Evolutionary conservation across 495 filamentous ascomycete genomes (phyloP).

Genomic region (Penicillium turbatum): DNA sequence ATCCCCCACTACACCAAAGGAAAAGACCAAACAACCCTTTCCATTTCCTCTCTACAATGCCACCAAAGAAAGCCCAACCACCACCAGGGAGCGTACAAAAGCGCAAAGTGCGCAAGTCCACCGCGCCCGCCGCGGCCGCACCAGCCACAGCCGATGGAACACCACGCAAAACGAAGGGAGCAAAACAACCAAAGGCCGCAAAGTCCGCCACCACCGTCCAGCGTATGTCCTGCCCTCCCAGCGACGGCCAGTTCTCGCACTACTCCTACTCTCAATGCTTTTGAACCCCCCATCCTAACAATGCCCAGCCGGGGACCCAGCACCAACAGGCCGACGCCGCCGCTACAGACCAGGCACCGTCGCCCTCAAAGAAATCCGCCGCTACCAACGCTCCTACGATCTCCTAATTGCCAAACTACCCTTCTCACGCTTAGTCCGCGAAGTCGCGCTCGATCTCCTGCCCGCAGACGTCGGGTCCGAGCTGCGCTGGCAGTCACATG

Average conservation of each 20-base stretch:
- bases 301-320: constrained; percentile 63
- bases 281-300: neutral
- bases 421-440: constrained; percentile 83
- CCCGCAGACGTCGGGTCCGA: constrained; percentile 49
- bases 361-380: constrained; percentile 80
- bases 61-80: constrained; percentile 13
- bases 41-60: constrained; percentile 10
- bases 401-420: constrained; percentile 77
- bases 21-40: neutral
- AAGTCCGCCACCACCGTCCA: constrained; percentile 34
- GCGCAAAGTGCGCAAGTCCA: constrained; percentile 5
- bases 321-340: constrained; percentile 56
- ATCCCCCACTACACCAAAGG: neutral
- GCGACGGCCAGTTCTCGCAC: neutral
- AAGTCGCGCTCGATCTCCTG: constrained; percentile 65
- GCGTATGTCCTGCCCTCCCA: constrained; percentile 28
- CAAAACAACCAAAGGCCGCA: constrained; percentile 10
- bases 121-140: neutral
- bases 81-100: constrained; percentile 4
- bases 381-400: constrained; percentile 78
- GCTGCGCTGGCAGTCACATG: constrained; percentile 88
- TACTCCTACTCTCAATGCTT: neutral
- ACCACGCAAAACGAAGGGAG: constrained; percentile 20
- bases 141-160: neutral
- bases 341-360: constrained; percentile 83